Conservation (phyloP, 2,329 filamentous ascomycete species). For the Didymella pomorum region DNA sequence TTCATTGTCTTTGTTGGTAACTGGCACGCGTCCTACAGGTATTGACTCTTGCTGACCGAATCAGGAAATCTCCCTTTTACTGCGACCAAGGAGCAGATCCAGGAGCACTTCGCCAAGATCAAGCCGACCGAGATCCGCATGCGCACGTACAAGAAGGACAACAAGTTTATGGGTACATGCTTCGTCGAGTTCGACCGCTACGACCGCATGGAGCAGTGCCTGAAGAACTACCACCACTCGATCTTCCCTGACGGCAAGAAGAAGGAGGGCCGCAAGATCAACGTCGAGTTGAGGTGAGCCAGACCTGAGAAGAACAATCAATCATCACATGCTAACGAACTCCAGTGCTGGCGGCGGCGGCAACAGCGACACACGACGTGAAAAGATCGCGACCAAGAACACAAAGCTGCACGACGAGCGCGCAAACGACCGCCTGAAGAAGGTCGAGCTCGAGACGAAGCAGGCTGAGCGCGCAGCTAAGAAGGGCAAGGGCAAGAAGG, state of each 20-base stretch:
- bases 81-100: conserved; percentile 74
- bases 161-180: conserved; percentile 51
- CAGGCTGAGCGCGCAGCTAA: conserved; percentile 52
- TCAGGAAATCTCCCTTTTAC: conserved; percentile 87
- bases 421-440: conserved; percentile 59
- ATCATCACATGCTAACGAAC: conserved; percentile 19
- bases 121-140: conserved; percentile 72
- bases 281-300: conserved; percentile 85
- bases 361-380: conserved; percentile 73
- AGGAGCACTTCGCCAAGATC: conserved; percentile 79
- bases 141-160: conserved; percentile 48
- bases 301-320: background rate
- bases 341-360: conserved; percentile 81
- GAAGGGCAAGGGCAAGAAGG: conserved; percentile 45
- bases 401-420: conserved; percentile 78
- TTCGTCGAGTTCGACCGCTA: conserved; percentile 87
- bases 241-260: conserved; percentile 69
- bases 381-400: conserved; percentile 88
- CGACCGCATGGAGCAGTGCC: conserved; percentile 90
- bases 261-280: conserved; percentile 77
- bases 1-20: conserved; percentile 81
- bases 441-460: conserved; percentile 52
- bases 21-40: conserved; percentile 19
- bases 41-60: conserved; percentile 24
- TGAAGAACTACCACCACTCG: conserved; percentile 89